Evolutionary conservation across 2,329 filamentous ascomycete species (phyloP).

Genomic region (Trichoderma koningiopsis): DNA sequence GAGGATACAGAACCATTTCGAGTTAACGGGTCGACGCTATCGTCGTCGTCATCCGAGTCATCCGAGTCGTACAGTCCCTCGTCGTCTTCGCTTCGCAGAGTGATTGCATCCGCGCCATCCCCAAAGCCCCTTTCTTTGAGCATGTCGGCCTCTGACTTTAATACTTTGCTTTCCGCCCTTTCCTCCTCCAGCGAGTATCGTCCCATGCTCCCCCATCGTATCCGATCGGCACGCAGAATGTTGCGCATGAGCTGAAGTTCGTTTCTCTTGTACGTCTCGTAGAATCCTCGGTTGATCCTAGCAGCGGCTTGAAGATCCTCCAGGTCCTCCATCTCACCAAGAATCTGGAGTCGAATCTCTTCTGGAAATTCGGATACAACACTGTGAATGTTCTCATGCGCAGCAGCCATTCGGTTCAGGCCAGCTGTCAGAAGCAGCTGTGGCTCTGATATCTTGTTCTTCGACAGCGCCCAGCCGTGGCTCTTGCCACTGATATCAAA

Average conservation of each 20-base stretch:
- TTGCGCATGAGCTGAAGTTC: slow-evolving; percentile 45
- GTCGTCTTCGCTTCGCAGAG: slow-evolving; percentile 37
- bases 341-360: slow-evolving; percentile 43
- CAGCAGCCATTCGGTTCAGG: slow-evolving; percentile 39
- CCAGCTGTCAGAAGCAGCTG: slow-evolving; percentile 39
- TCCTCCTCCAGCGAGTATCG: slow-evolving; percentile 32
- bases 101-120: slow-evolving; percentile 37
- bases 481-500: slow-evolving; percentile 51
- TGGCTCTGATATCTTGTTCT: slow-evolving; percentile 41
- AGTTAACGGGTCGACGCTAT: slow-evolving; percentile 19
- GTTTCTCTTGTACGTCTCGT: slow-evolving; percentile 49
- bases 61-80: slow-evolving; percentile 33
- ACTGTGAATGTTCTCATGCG: slow-evolving; percentile 36
- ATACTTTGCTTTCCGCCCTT: slow-evolving; percentile 41
- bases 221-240: slow-evolving; percentile 37
- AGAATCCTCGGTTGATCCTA: slow-evolving; percentile 47
- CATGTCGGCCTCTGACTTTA: slow-evolving; percentile 36
- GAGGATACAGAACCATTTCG: slow-evolving; percentile 6
- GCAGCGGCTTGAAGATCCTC: slow-evolving; percentile 49
- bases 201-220: slow-evolving; percentile 28
- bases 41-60: slow-evolving; percentile 32
- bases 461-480: slow-evolving; percentile 54
- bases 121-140: slow-evolving; percentile 34
- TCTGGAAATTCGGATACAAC: slow-evolving; percentile 42
- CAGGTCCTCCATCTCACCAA: slow-evolving; percentile 44